Evolutionary conservation across 192 early-diverging fungal species (phyloP).

Genomic region (Radiomyces spectabilis): DNA sequence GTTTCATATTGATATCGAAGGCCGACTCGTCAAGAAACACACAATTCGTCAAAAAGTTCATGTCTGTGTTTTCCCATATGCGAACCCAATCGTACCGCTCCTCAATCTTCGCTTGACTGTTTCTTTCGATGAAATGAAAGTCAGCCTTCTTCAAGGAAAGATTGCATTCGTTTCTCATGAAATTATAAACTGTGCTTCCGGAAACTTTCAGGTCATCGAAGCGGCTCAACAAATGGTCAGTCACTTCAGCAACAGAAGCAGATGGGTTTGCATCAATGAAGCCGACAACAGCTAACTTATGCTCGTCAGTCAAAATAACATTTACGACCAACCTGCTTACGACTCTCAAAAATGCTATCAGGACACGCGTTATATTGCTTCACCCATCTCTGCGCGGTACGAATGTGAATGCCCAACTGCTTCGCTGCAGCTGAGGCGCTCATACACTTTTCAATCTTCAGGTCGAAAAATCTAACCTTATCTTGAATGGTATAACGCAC

Average conservation of each 20-base stretch:
- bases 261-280: slow-evolving; percentile 8
- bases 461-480: too few species aligned
- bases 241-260: neutral
- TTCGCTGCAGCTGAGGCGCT: too few species aligned
- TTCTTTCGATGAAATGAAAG: neutral
- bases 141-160: neutral
- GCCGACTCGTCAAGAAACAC: neutral
- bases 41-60: neutral
- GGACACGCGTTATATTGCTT: too few species aligned
- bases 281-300: neutral
- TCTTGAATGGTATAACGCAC: too few species aligned
- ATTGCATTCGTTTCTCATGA: too few species aligned
- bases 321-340: too few species aligned
- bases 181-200: neutral
- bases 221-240: neutral
- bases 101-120: neutral
- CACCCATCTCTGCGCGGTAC: too few species aligned
- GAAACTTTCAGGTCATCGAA: neutral
- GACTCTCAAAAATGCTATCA: too few species aligned
- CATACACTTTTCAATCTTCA: too few species aligned
- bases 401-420: too few species aligned
- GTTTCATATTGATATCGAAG: neutral
- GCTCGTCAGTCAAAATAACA: too few species aligned
- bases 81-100: neutral
- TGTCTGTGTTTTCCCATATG: neutral